Base-by-base conservation (phyloP, 2,329 filamentous ascomycete species). In the Pestalotiopsis sp. region DNA sequence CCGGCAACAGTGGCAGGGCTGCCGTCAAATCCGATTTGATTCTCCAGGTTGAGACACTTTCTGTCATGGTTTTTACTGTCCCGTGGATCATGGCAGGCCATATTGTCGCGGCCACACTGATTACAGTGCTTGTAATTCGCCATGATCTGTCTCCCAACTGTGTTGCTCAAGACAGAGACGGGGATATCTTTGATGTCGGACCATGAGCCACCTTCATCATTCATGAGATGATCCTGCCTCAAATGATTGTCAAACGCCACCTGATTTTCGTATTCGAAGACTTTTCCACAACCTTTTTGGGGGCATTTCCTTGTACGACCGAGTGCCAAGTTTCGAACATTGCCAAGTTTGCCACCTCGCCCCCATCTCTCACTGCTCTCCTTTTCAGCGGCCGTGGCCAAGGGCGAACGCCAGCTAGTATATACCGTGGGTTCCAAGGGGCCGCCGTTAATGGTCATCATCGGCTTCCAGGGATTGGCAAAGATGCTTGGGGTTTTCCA, bases 331-430 rank as follows among this genome's bases (percentile, higher is more conserved):
- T 71, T 74, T 30, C 81, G 79, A 60, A 81, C 71, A 52, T 72
- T 70, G 60, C 78, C 77, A 14, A 80, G 73, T 64, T 79, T 73
- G 0, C 71, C 72, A 63, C 83, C 79, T 0, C 84, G 73, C 4
- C 75, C 71, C 2, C 73, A 76, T 63, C 81, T 75, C 69, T 85
- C 82, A 0, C 76, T 80, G 0, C 79, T 77, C 0, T 83, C 85
- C 66, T 83, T 71, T 17, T 83, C 73, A 1, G 74, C 78, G 26
- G 78, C 76, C 17, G 76, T 78, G 17, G 81, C 71, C 59, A 78
- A 76, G 1, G 82, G 81, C 30, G 81, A 71, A 38, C 73, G 75
- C 20, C 71, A 70, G 0, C 76, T 73, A 0, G 75, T 79, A 11
- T 74, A 74, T 59, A 84, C 73, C 20, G 84, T 70, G 1, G 71